Evolutionary conservation across 2,329 filamentous ascomycete genomes (phyloP).

Genomic region (Pyricularia sp.): DNA sequence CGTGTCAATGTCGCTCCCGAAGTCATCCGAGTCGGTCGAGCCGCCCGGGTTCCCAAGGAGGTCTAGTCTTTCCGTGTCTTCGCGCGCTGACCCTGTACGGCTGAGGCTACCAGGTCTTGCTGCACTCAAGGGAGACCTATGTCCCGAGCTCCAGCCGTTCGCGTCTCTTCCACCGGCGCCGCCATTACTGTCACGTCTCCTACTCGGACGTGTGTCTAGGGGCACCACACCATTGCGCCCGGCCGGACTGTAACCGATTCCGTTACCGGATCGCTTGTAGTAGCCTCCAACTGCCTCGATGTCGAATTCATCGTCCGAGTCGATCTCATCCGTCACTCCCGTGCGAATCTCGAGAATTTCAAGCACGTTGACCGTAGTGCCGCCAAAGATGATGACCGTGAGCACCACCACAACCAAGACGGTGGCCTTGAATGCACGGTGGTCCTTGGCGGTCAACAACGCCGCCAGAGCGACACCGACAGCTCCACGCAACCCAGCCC

Average conservation of each 20-base stretch:
- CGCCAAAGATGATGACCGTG: constrained; percentile 97
- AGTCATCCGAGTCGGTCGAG: constrained; percentile 42
- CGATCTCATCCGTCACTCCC: constrained; percentile 91
- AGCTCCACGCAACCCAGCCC: constrained; percentile 90
- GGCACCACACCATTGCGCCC: constrained; percentile 49
- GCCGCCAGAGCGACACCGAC: constrained; percentile 93
- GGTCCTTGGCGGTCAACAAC: constrained; percentile 73
- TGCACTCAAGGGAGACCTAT: constrained; percentile 36
- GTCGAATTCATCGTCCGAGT: constrained; percentile 97
- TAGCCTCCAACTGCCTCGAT: constrained; percentile 77
- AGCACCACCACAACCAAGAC: constrained; percentile 96
- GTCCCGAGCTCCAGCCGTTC: constrained; percentile 43
- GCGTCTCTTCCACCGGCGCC: constrained; percentile 16
- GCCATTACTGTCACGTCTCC: constrained; percentile 8
- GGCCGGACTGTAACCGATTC: constrained; percentile 68
- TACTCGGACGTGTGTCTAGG: constrained; percentile 20
- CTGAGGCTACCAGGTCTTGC: constrained; percentile 36
- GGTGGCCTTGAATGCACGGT: constrained; percentile 77
- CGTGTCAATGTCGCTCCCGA: constrained; percentile 55
- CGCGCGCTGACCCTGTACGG: constrained; percentile 38
- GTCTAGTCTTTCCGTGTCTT: constrained; percentile 47
- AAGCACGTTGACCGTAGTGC: constrained; percentile 93
- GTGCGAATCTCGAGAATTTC: constrained; percentile 96
- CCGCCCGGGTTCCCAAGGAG: constrained; percentile 38
- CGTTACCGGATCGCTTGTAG: constrained; percentile 68